A percentile compares a stretch with the other conserved stretches of the same genome.
phyloP scores from a whole-genome alignment of 2,329 filamentous ascomycete genomes.

The Akanthomyces lecanii region DNA sequence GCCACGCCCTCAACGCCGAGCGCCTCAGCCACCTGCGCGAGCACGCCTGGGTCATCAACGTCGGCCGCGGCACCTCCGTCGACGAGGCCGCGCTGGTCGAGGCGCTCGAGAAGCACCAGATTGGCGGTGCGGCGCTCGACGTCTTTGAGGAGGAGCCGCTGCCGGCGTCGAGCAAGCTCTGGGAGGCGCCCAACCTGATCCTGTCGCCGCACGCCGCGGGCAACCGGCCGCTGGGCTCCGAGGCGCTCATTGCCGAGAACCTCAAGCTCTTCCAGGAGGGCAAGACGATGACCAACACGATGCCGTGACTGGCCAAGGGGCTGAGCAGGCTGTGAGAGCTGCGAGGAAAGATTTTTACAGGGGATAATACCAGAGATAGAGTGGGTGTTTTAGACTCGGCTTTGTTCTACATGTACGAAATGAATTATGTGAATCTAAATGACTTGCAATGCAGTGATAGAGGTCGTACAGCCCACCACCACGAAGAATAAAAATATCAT shows the following conservation, averaged over 20 bases:
- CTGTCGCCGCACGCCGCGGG: conserved; percentile 57
- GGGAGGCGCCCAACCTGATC: conserved; percentile 48
- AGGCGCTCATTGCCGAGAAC: conserved; percentile 58
- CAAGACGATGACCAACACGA: conserved; percentile 55
- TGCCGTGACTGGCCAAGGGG: conserved; percentile 23
- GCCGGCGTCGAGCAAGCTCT: conserved; percentile 41
- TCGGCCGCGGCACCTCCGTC: conserved; percentile 45
- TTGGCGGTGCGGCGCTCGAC: conserved; percentile 48
- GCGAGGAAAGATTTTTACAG: neutral
- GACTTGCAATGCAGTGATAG: neutral
- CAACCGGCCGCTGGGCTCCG: conserved; percentile 56
- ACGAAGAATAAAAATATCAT: too few relatives aligned
- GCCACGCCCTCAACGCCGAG: conserved; percentile 51
- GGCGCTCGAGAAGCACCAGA: conserved; percentile 38
- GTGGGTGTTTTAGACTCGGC: neutral
- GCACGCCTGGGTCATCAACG: conserved; percentile 54
- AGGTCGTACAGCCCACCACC: too few relatives aligned
- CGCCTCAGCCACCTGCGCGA: conserved; percentile 49
- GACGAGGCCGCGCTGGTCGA: conserved; percentile 47
- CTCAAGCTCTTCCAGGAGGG: conserved; percentile 55
- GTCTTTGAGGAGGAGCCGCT: conserved; percentile 46
- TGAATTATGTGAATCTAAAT: neutral
- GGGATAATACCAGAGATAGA: neutral
- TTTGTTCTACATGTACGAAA: neutral
- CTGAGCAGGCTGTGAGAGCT: neutral